Percentiles rank a stretch among this genome's conserved stretches.
Conservation (phyloP, 139 green algal species). For the Chlorella vulgaris region DNA sequence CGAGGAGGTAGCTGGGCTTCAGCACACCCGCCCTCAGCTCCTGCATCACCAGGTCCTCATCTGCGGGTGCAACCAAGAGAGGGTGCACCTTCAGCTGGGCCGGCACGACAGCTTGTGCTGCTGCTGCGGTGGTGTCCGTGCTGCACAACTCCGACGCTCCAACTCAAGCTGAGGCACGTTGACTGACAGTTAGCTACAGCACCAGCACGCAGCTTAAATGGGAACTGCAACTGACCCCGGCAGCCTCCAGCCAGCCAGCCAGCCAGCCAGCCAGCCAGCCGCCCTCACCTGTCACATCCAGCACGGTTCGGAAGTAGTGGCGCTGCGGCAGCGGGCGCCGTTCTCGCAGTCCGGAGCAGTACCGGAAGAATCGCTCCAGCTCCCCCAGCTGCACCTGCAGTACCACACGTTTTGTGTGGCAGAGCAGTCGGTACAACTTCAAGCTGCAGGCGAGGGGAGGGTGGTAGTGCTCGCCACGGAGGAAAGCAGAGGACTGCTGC, state of each 20-base stretch:
- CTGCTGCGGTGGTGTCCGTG: too few relatives aligned
- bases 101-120: neutral
- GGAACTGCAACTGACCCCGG: too few relatives aligned
- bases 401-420: neutral
- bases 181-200: too few relatives aligned
- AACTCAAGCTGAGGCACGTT: too few relatives aligned
- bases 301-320: slow-evolving; percentile 32
- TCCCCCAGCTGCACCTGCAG: slow-evolving; percentile 61
- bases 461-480: too few relatives aligned
- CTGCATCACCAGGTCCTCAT: slow-evolving; percentile 68
- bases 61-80: slow-evolving; percentile 32
- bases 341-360: slow-evolving; percentile 75
- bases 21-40: slow-evolving; percentile 74
- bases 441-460: too few relatives aligned
- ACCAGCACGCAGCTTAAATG: too few relatives aligned
- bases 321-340: slow-evolving; percentile 53
- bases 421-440: too few relatives aligned
- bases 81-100: neutral
- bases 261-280: too few relatives aligned
- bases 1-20: slow-evolving; percentile 76
- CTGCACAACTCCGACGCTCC: too few relatives aligned
- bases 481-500: too few relatives aligned
- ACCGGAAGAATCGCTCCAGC: slow-evolving; percentile 71
- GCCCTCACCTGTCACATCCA: slow-evolving; percentile 8
- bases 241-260: too few relatives aligned